phyloP scores from a whole-genome alignment of 805 yeast species.

The Candida succiphila region DNA sequence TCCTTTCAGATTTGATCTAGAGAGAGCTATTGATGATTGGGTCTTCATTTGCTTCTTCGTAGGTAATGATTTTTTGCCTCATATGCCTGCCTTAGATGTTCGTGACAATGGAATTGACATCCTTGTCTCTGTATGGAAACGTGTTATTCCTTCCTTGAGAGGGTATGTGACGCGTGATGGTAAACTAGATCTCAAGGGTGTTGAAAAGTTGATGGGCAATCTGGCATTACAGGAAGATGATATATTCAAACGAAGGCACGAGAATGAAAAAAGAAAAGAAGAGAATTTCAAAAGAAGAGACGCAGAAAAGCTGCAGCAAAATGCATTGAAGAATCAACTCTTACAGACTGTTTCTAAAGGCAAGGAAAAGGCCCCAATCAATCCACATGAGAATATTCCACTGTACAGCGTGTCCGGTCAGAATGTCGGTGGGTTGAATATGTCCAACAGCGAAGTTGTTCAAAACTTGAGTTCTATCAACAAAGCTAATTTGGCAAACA shows the following conservation, averaged over 20 bases:
- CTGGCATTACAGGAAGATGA: constrained; percentile 69
- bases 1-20: constrained; percentile 74
- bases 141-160: constrained; percentile 50
- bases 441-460: constrained; percentile 64
- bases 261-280: constrained; percentile 58
- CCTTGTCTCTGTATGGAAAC: constrained; percentile 77
- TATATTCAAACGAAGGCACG: constrained; percentile 62
- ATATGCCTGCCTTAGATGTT: constrained; percentile 87
- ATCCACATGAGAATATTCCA: constrained; percentile 65
- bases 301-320: constrained; percentile 35
- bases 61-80: constrained; percentile 98
- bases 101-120: constrained; percentile 89
- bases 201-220: constrained; percentile 55
- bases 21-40: constrained; percentile 98
- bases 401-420: constrained; percentile 70
- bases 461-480: constrained; percentile 51
- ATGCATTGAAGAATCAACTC: constrained; percentile 31
- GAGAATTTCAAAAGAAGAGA: constrained; percentile 55
- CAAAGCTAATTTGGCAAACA: constrained; percentile 63
- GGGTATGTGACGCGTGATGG: constrained; percentile 92
- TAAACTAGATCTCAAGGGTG: constrained; percentile 60
- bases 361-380: constrained; percentile 64
- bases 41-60: constrained; percentile 97
- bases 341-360: constrained; percentile 55
- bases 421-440: constrained; percentile 49